Conservation (phyloP, 1,284 basidiomycete genomes). For the Neolentinus lepideus region DNA sequence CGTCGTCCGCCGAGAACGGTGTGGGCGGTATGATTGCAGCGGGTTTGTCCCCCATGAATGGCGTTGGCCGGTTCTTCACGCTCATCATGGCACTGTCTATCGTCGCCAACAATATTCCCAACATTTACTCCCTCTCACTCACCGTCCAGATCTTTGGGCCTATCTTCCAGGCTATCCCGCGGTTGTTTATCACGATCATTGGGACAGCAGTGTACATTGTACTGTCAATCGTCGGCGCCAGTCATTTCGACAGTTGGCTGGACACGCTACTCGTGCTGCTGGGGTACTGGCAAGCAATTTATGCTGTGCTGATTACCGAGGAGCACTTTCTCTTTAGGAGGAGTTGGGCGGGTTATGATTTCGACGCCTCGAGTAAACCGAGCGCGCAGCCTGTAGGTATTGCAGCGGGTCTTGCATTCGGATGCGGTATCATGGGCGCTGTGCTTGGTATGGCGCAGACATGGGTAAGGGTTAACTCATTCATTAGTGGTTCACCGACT, state of each 20-base stretch:
- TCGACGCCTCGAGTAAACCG: conserved; percentile 36
- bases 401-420: conserved; percentile 43
- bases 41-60: conserved; percentile 39
- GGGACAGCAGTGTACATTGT: conserved; percentile 56
- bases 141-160: conserved; percentile 41
- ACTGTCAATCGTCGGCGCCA: conserved; percentile 51
- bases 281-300: conserved; percentile 55
- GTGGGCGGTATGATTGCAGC: conserved; percentile 51
- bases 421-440: conserved; percentile 34
- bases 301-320: conserved; percentile 41
- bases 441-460: conserved; percentile 52
- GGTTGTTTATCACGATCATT: conserved; percentile 48
- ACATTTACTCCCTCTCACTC: conserved; percentile 50
- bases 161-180: conserved; percentile 64
- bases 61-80: conserved; percentile 52
- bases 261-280: conserved; percentile 30
- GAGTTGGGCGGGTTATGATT: conserved; percentile 25
- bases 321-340: conserved; percentile 54
- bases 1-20: conserved; percentile 45
- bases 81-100: conserved; percentile 39
- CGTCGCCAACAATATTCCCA: conserved; percentile 40
- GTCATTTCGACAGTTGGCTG: conserved; percentile 27
- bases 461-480: conserved; percentile 24
- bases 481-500: neutral
- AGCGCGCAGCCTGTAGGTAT: conserved; percentile 33